Evolutionary conservation across 2,329 filamentous ascomycete species (phyloP).

Genomic region (Colletotrichum plurivorum): DNA sequence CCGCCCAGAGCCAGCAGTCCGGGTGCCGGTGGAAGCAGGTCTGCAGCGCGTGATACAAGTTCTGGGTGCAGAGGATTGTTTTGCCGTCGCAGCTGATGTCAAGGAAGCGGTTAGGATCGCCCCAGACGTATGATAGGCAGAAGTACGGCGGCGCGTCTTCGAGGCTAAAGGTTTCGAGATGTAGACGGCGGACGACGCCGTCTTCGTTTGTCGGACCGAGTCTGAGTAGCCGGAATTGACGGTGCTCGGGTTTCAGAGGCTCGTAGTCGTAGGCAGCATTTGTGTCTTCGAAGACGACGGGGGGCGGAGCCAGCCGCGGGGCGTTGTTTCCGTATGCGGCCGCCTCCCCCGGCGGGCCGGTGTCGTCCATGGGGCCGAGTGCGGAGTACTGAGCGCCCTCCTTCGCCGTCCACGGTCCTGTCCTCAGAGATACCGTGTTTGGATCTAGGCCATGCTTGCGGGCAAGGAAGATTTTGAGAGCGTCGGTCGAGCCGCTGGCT

Average conservation of each 20-base stretch:
- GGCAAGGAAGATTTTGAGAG: conserved; percentile 14
- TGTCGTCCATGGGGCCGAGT: conserved; percentile 15
- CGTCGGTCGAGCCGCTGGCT: conserved; percentile 19
- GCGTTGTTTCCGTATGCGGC: not conserved
- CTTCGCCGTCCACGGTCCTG: not conserved
- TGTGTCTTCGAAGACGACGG: conserved; percentile 4
- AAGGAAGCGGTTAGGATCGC: not conserved
- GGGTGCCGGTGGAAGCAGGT: conserved; percentile 18
- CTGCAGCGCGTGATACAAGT: conserved; percentile 23
- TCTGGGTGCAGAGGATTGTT: conserved; percentile 17
- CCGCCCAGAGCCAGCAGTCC: conserved; percentile 21
- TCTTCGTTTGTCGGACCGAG: not conserved
- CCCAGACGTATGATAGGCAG: conserved; percentile 32
- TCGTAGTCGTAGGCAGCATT: not conserved
- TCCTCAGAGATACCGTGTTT: not conserved
- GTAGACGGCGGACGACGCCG: conserved; percentile 4
- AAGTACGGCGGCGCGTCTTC: conserved; percentile 20
- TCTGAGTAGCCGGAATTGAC: conserved; percentile 7
- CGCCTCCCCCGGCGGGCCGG: not conserved
- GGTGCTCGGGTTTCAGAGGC: not conserved
- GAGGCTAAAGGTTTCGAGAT: conserved; percentile 17
- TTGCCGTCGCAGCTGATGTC: conserved; percentile 16
- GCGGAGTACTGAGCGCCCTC: not conserved
- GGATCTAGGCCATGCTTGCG: conserved; percentile 9
- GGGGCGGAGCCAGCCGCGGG: not conserved